Conservation (phyloP, 164 flowering plant genomes). For the Vitis riparia region DNA sequence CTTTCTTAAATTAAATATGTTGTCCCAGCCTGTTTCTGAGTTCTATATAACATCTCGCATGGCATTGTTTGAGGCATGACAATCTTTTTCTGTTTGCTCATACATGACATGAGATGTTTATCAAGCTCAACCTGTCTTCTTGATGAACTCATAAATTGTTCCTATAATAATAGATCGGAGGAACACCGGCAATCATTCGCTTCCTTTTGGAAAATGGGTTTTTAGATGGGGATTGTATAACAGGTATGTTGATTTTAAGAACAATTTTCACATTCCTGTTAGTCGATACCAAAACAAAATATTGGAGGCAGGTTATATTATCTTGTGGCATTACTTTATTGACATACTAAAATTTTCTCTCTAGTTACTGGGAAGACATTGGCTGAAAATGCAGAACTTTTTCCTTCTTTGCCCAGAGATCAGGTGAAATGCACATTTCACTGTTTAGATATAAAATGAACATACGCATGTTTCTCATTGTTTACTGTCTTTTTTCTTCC, state of each 20-base stretch:
- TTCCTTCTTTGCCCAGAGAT: slow-evolving; percentile 69
- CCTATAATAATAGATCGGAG: slow-evolving; percentile 68
- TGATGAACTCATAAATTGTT: not conserved
- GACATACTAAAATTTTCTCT: slow-evolving; percentile 6
- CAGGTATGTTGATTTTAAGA: slow-evolving; percentile 48
- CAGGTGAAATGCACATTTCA: slow-evolving; percentile 52
- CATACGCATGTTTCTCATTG: not conserved
- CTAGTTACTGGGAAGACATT: slow-evolving; percentile 94
- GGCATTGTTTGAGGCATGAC: not conserved
- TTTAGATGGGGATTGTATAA: slow-evolving; percentile 91
- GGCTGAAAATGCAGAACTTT: slow-evolving; percentile 74
- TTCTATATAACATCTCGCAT: not conserved
- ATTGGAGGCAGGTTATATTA: no score
- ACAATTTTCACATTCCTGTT: not conserved
- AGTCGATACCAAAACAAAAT: no score
- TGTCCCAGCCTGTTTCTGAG: not conserved
- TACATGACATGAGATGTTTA: not conserved
- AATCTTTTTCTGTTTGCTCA: not conserved
- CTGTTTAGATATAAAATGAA: not conserved
- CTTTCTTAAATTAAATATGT: not conserved
- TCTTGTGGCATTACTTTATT: not conserved
- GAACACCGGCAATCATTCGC: slow-evolving; percentile 90
- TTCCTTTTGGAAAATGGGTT: slow-evolving; percentile 78
- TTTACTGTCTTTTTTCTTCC: slow-evolving; percentile 15
- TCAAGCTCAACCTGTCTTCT: not conserved